Base-by-base conservation (phyloP, 345 rosid genomes). In the Lepidium sativum region DNA sequence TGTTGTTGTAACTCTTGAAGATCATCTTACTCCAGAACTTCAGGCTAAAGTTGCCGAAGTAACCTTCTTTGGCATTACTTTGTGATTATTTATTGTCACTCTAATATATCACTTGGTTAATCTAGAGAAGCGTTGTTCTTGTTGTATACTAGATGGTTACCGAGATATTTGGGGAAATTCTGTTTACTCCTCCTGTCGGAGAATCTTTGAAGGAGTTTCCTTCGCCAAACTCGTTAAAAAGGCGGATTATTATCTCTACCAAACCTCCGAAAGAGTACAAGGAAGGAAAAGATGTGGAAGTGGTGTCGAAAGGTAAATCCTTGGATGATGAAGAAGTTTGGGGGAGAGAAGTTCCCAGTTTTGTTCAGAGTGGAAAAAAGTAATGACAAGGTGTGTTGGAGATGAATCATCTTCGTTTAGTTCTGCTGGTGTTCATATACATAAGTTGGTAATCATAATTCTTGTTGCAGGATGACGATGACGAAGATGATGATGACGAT, bases 21-120 rank as follows among this genome's bases (percentile, higher is more conserved):
- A 90, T 67, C 97, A 90, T 61, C 87, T 87, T 43, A 86, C 88
- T 63, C 77, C 92, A 15, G 83, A 85, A 65, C 96, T 90, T 72
- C 96, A 83, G 75, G 75, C 86, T 33, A 84, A 86, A 87, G 91
- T 85, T 31, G 92, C 96, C 40, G 78, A 82, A 87, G 97, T 90
- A 65, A 37, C 58, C 60, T 47, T 34, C 2, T 63, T 39, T 47
- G 45, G 3, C 54, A 11, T 69, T 59, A 33, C 29, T 43, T 23
- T 10, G 8, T 11, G 13, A 6, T 44, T 44, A 21, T 16, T 13
- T 33, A 34, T 9, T 4, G 2, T 6, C 1, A 12, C 9, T 60
- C 38, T 27, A 0, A 13, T 27, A 10, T 6, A 21, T 31, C 38
- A 15, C 31, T 56, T 27, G 53, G 52, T 6, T 63, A 23, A 63